These are phyloP conservation scores for Tardiomyces digboiensis DNA, from an alignment of 1,139 yeast species.

Conservation along the genomic window DNA sequence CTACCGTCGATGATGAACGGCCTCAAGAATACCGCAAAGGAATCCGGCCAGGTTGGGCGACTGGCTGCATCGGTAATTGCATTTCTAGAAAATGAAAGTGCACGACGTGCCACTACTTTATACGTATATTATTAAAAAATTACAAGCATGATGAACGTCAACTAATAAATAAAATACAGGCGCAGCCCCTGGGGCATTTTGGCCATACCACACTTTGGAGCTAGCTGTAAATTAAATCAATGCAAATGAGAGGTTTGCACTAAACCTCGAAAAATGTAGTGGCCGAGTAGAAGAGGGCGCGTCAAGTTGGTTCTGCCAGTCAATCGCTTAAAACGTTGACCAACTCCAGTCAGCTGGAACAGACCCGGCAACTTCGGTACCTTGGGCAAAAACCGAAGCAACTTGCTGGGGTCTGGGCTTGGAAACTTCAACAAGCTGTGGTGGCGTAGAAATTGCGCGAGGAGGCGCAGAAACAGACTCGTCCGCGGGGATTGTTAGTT, in stretches of 20 bases:
- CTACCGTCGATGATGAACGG: constrained; percentile 41
- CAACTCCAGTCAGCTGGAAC: constrained; percentile 1
- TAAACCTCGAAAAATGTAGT: too few relatives aligned
- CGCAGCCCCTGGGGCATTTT: too few relatives aligned
- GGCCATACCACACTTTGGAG: too few relatives aligned
- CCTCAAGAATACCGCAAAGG: constrained; percentile 44
- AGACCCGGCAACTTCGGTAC: neutral
- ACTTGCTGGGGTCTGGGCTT: neutral
- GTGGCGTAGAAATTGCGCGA: neutral
- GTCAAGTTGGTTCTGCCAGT: too few relatives aligned
- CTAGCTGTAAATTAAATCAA: too few relatives aligned
- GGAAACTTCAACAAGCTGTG: neutral
- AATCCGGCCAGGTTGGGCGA: constrained; percentile 70
- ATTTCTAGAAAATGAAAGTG: neutral
- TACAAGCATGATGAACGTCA: too few relatives aligned
- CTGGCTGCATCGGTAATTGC: constrained; percentile 31
- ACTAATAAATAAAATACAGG: too few relatives aligned
- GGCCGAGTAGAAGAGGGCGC: too few relatives aligned
- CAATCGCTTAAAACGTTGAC: neutral
- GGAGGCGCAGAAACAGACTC: neutral
- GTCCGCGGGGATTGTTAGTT: neutral
- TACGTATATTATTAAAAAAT: too few relatives aligned
- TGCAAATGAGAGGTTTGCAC: too few relatives aligned
- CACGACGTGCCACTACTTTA: too few relatives aligned
- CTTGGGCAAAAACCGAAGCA: neutral